Conservation (phyloP, 306 rosid species). For the Cucumis hystrix region DNA sequence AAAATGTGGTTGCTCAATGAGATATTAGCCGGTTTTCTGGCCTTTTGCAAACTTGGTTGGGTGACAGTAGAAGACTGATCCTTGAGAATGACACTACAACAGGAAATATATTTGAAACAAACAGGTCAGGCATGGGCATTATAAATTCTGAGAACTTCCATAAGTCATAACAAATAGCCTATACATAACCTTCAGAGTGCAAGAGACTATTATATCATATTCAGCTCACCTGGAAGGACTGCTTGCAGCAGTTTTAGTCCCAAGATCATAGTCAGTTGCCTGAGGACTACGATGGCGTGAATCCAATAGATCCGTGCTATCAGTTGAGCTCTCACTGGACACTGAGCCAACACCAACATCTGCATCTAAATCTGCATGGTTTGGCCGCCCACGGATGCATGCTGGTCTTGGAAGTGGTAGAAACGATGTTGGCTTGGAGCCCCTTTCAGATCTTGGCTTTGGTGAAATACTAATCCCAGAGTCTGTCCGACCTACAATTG, state of each 20-base stretch:
- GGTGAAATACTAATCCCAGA: conserved; percentile 63
- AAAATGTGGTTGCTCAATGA: conserved; percentile 31
- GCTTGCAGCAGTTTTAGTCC: conserved; percentile 45
- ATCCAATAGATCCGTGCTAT: conserved; percentile 66
- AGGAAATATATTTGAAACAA: conserved; percentile 1
- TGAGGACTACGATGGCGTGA: conserved; percentile 60
- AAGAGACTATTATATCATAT: conserved; percentile 1
- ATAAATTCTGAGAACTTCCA: conserved; percentile 1
- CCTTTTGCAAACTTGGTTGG: conserved; percentile 39
- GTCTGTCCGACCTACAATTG: conserved; percentile 61
- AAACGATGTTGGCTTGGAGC: conserved; percentile 45
- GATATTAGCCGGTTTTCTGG: conserved; percentile 37
- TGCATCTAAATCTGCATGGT: conserved; percentile 65
- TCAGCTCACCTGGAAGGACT: conserved; percentile 68
- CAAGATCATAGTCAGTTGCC: conserved; percentile 57
- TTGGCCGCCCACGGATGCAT: conserved; percentile 46
- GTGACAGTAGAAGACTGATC: conserved; percentile 41
- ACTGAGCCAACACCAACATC: conserved; percentile 54
- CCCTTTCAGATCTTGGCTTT: conserved; percentile 43
- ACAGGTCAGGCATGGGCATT: conserved; percentile 22
- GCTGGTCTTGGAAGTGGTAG: conserved; percentile 68
- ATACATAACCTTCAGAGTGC: background rate
- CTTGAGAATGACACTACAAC: conserved; percentile 51
- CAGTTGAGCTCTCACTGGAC: conserved; percentile 62
- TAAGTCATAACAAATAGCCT: background rate